Conservation (phyloP, 1,284 basidiomycete genomes). For the Apiotrichum brassicae region DNA sequence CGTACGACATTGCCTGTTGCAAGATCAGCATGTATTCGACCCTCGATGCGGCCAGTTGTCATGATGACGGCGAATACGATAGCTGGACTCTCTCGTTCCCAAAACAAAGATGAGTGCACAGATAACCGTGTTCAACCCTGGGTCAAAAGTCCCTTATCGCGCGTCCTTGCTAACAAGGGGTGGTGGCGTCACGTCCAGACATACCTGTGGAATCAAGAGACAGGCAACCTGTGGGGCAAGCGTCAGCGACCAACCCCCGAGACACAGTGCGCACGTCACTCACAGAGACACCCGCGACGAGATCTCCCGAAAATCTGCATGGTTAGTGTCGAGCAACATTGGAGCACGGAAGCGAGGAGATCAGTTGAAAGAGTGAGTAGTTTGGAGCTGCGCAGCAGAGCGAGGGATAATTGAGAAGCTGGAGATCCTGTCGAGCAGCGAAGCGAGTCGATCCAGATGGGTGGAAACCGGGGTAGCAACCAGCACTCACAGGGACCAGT, state of each 20-base stretch:
- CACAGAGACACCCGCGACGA: conserved; percentile 72
- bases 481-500: conserved; percentile 58
- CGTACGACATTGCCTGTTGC: conserved; percentile 68
- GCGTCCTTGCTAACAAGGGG: too few relatives aligned
- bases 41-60: too few relatives aligned
- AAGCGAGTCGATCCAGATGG: too few relatives aligned
- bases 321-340: too few relatives aligned
- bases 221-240: conserved; percentile 57
- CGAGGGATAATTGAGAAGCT: not conserved
- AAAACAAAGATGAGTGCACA: too few relatives aligned
- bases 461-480: too few relatives aligned
- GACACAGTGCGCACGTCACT: conserved; percentile 6
- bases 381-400: not conserved
- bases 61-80: too few relatives aligned
- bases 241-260: conserved; percentile 1
- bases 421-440: not conserved
- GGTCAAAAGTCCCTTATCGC: too few relatives aligned
- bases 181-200: conserved; percentile 1
- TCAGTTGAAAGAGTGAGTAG: not conserved
- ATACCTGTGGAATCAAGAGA: conserved; percentile 77
- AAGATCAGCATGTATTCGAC: too few relatives aligned
- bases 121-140: too few relatives aligned
- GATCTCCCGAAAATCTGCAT: conserved; percentile 66
- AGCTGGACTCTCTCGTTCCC: too few relatives aligned
- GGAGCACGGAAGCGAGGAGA: too few relatives aligned